Evolutionary conservation across 139 green algal genomes (phyloP).

Genomic region (Yamagishiella unicocca): DNA sequence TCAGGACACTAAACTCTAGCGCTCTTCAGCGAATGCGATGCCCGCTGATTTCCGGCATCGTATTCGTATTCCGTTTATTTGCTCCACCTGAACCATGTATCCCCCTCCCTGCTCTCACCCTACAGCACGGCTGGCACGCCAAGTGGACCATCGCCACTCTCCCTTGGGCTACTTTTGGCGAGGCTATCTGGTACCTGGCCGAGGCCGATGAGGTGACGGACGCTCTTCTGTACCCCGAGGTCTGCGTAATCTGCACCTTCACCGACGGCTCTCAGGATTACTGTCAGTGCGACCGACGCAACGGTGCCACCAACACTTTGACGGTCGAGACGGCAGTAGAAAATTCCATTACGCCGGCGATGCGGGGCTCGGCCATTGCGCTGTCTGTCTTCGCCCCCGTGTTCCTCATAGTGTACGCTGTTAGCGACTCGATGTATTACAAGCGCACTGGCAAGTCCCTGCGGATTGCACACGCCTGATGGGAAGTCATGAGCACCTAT

Average conservation of each 20-base stretch:
- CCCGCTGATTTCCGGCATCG: too few relatives aligned
- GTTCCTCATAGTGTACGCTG: conserved; percentile 48
- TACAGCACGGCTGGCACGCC: conserved; percentile 36
- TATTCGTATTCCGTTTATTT: too few relatives aligned
- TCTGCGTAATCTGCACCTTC: conserved; percentile 43
- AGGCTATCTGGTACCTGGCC: conserved; percentile 12
- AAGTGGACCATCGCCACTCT: neutral
- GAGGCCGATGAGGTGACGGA: conserved; percentile 48
- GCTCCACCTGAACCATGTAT: too few relatives aligned
- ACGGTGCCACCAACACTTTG: neutral
- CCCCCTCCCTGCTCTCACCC: neutral
- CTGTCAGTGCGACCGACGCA: conserved; percentile 26
- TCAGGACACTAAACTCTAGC: too few relatives aligned
- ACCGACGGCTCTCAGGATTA: conserved; percentile 32
- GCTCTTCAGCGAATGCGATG: too few relatives aligned
- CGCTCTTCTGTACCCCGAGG: conserved; percentile 51
- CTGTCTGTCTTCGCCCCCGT: conserved; percentile 50
- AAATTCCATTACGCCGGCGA: conserved; percentile 44
- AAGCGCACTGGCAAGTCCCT: conserved; percentile 4
- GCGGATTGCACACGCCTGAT: conserved; percentile 8
- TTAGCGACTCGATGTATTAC: conserved; percentile 28
- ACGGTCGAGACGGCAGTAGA: conserved; percentile 44
- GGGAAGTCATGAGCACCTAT: too few relatives aligned
- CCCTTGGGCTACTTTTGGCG: neutral
- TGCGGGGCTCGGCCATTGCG: conserved; percentile 56